These are phyloP conservation scores for Cunninghamia lanceolata DNA, from an alignment of 75 land plant species.

Conservation along the genomic window DNA sequence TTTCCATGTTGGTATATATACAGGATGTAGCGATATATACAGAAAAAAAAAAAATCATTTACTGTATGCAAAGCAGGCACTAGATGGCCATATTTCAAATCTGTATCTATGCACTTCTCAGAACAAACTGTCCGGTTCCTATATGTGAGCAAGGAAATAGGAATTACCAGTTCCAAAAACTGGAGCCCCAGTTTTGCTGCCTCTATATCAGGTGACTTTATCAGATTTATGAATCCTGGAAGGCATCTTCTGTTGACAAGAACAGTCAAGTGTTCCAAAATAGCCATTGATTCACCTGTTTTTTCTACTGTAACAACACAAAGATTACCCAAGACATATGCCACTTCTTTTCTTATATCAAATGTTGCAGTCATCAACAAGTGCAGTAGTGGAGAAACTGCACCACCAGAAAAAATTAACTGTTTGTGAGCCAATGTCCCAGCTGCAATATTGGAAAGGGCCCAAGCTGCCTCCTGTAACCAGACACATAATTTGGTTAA, in stretches of 20 bases:
- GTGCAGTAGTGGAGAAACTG: constrained; percentile 49
- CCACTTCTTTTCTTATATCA: constrained; percentile 95
- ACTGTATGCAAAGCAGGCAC: background rate
- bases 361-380: constrained; percentile 77
- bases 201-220: constrained; percentile 84
- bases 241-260: constrained; percentile 80
- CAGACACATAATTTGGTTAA: background rate
- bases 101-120: background rate
- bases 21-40: too few relatives aligned
- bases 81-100: background rate
- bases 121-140: background rate
- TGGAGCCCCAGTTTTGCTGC: constrained; percentile 89
- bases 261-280: constrained; percentile 66
- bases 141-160: background rate
- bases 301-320: constrained; percentile 71
- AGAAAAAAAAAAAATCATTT: background rate
- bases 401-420: constrained; percentile 59
- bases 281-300: constrained; percentile 38
- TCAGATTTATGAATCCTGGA: constrained; percentile 74
- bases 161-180: constrained; percentile 88
- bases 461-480: constrained; percentile 94
- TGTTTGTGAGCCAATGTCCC: constrained; percentile 86
- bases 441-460: constrained; percentile 89
- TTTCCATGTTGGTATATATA: background rate
- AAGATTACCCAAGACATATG: constrained; percentile 86